Evolutionary conservation across 2,329 filamentous ascomycete species (phyloP).

Genomic region (Neonectria punicea): DNA sequence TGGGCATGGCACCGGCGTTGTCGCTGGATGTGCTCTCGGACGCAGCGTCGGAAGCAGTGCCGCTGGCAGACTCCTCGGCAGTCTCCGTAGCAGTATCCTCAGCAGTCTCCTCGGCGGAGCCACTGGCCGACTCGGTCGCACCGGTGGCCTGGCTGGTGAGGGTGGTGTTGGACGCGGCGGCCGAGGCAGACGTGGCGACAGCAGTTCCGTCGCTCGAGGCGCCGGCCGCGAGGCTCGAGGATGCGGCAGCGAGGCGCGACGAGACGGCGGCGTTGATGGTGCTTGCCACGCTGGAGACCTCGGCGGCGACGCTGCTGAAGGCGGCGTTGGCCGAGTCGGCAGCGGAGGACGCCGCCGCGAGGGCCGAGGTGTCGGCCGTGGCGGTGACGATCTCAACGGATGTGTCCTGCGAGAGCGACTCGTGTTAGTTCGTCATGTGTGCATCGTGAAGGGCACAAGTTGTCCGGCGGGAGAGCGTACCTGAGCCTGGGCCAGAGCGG

Average conservation of each 20-base stretch:
- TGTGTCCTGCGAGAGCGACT: background rate
- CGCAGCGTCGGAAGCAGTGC: background rate
- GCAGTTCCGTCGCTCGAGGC: background rate
- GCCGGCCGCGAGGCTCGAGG: background rate
- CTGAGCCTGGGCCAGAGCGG: background rate
- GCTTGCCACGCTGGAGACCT: background rate
- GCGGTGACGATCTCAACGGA: background rate
- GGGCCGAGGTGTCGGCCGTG: background rate
- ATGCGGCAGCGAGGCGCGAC: background rate
- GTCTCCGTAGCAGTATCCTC: background rate
- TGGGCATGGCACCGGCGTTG: background rate
- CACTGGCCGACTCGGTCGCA: background rate
- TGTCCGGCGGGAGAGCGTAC: background rate
- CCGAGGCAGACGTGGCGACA: background rate
- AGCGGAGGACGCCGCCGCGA: background rate
- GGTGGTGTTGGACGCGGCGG: background rate
- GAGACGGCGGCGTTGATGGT: background rate
- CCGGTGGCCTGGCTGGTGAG: background rate
- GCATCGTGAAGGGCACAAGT: background rate
- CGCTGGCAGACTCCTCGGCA: background rate
- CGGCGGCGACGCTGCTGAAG: background rate
- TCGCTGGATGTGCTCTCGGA: background rate
- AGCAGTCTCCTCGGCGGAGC: background rate
- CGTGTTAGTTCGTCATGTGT: background rate
- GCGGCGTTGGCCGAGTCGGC: background rate